Conservation (phyloP, 2,329 filamentous ascomycete species). For the Orbilia blumenaviensis region DNA sequence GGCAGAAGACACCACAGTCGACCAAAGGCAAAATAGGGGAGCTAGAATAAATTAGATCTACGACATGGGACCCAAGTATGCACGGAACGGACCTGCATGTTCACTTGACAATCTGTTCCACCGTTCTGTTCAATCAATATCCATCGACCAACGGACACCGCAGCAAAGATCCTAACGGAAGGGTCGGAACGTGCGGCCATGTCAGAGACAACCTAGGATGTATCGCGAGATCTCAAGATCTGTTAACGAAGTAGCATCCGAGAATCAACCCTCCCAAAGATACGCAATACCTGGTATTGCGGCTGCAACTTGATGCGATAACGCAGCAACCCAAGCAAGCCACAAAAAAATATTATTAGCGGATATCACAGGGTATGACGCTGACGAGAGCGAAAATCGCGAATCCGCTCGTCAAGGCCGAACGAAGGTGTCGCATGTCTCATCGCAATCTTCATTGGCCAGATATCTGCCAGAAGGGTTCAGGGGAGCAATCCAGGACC, state of each 20-base stretch:
- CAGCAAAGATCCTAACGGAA: not conserved
- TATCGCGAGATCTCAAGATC: not conserved
- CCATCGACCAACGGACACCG: not conserved
- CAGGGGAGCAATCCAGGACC: not conserved
- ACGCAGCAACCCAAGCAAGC: not conserved
- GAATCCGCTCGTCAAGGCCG: not conserved
- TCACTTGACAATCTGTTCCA: not conserved
- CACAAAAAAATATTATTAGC: too few species aligned
- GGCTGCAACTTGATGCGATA: not conserved
- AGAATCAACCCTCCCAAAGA: not conserved
- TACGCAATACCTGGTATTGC: not conserved
- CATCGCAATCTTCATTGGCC: not conserved
- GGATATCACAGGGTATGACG: not conserved
- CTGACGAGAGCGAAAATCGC: not conserved
- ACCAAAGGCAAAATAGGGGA: constrained; percentile 5
- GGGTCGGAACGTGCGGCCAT: not conserved
- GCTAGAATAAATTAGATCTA: constrained; percentile 19
- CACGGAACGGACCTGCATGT: constrained; percentile 18
- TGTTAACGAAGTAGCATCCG: not conserved
- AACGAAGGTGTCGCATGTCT: constrained; percentile 8
- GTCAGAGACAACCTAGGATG: not conserved
- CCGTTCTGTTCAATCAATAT: not conserved
- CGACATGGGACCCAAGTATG: not conserved
- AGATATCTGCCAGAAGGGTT: not conserved
- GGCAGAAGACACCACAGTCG: not conserved